Conservation (phyloP, 257 asterid species). For the Plantago major region DNA sequence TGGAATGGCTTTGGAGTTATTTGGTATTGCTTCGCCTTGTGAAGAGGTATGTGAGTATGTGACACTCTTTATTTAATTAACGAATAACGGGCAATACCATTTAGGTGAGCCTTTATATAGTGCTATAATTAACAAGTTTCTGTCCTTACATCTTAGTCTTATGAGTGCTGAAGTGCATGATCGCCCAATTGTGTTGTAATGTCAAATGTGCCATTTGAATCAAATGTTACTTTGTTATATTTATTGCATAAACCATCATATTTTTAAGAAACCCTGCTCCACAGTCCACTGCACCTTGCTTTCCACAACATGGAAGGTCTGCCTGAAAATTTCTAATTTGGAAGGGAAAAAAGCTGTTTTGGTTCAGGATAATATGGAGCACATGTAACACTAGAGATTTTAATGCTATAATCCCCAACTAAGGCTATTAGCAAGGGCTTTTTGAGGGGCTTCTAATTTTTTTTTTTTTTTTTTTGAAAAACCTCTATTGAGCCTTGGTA, state of each 20-base stretch:
- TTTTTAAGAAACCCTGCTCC: background rate
- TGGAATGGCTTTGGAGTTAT: constrained; percentile 73
- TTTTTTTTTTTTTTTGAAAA: no score
- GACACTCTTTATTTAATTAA: constrained; percentile 6
- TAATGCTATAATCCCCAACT: no score
- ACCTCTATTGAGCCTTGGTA: no score
- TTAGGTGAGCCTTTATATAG: background rate
- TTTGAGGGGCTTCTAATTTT: no score
- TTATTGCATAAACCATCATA: background rate
- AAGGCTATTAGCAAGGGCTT: no score
- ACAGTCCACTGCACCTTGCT: no score
- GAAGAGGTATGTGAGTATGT: constrained; percentile 53
- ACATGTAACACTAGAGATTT: no score
- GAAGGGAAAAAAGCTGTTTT: no score
- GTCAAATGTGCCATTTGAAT: background rate
- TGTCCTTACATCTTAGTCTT: background rate
- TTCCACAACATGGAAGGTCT: no score
- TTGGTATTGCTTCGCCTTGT: constrained; percentile 49
- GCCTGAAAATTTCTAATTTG: no score
- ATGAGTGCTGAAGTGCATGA: background rate
- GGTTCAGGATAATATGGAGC: no score
- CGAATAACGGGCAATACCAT: background rate
- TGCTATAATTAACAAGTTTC: background rate
- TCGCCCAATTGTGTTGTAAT: background rate
- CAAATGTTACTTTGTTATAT: background rate